Evolutionary conservation across 352 stramenopile genomes (phyloP), one percentile per base, ranked within the genome.

Genomic region (Pythium dissimile): DNA sequence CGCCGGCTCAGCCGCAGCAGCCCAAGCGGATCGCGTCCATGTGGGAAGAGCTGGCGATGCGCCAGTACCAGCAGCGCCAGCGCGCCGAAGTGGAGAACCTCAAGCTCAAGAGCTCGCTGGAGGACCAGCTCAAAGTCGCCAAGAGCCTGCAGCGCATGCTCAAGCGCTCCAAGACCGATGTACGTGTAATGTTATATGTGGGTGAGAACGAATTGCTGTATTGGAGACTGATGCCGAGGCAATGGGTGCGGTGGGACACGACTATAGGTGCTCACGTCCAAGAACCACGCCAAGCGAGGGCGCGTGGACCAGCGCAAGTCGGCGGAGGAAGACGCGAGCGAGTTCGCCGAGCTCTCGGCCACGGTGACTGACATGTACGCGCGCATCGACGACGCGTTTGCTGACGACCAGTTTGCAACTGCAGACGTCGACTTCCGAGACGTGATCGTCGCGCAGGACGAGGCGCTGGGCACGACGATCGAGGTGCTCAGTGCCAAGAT

Each of bases 91-190:
- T 75, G 12, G 78, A 88, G 61, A 88, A 88, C 39, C 62, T 75
- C 20, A 67, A 74, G 15, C 65, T 88, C 5, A 77, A 78, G 54
- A 59, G 63, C 9, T 70, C 76, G 32, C 58, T 88, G 20, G 75
- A 86, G 49, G 74, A 72, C 15, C 78, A 88, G 32, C 73, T 86
- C 57, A 85, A 85, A 52, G 69, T 86, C 37, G 78, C 72, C 30
- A 54, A 56, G 30, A 61, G 51, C 38, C 59, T 66, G 0, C 50
- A 61, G 23, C 59, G 59, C 34, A 61, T 66, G 59, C 43, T 66
- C 26, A 55, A 66, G 59, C 59, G 58, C 5, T 59, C 58, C 30
- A 59, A 66, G 28, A 51, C 34, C 46, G 49, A 66, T 27, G 57
- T 54, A 58, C 27, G 26, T 37, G 21, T 13, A 37, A 24, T 41